Base-by-base conservation (phyloP, 768 basidiomycete genomes). In the Termitomyces sp. region DNA sequence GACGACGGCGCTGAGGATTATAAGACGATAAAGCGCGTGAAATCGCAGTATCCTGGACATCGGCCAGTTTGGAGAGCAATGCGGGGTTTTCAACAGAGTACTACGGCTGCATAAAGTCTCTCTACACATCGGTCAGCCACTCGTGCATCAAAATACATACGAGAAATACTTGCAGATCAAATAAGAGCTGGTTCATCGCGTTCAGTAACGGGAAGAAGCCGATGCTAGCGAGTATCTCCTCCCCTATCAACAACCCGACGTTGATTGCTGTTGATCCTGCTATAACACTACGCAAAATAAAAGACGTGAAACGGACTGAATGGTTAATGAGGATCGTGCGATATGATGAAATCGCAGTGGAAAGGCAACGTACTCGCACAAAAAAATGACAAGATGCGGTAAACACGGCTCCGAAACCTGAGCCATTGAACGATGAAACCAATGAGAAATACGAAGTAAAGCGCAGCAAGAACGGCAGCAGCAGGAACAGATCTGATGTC, bases 401-500 rank as follows among this genome's bases (percentile, higher is more conserved):
- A 56, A 7, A 51, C 49, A 12, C 55, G 41, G 44, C 48, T 56
- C 25, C 32, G 39, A 27, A 43, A 30, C 34, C 49, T 56, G n/a
- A 21, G 3, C 48, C 35, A 32, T 35, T 56, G 48, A 50, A 56
- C 47, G 12, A 47, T 25, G 3, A 56, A 56, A 19, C 49, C 49
- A 32, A 30, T 34, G 0, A 51, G 30, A 14, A 56, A 37, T 32
- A 51, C 6, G 25, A 51, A 51, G 48, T 56, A 56, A 14, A 56
- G 35, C 32, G 32, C 55, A 8, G 49, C 32, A 37, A 56, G 27
- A 6, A 56, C 25, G 10, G 42, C 49, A 30, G 55, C 55, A 28
- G 55, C 55, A 56, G 55, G 42, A 19, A 56, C 41, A 11, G 48
- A 56, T 12, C 14, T 16, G 16, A 56, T 51, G 10, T 42, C 55